phyloP scores from a whole-genome alignment of 352 stramenopile species.

The Phytopythium vexans region DNA sequence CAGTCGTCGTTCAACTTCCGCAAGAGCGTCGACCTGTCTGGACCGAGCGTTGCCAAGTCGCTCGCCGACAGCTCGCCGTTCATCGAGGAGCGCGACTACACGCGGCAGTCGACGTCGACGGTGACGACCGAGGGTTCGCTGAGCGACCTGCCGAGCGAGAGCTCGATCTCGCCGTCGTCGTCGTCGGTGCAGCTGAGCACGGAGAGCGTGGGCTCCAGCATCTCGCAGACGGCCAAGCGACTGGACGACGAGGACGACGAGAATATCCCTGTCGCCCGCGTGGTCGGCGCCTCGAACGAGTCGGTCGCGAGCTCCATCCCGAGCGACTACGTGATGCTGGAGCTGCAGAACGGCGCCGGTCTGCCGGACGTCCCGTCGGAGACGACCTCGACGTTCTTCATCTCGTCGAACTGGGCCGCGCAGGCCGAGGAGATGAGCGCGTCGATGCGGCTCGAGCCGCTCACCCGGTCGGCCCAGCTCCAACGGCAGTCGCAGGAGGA shows the following conservation, averaged over 20 bases:
- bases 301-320: constrained; percentile 25
- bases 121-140: constrained; percentile 1
- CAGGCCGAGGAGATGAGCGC: constrained; percentile 77
- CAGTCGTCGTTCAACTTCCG: constrained; percentile 59
- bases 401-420: constrained; percentile 76
- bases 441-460: constrained; percentile 43
- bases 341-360: constrained; percentile 65
- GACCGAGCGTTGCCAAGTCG: constrained; percentile 6
- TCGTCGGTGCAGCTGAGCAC: neutral
- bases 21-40: constrained; percentile 19
- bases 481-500: constrained; percentile 10
- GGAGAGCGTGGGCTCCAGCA: neutral
- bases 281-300: constrained; percentile 35
- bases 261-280: constrained; percentile 51
- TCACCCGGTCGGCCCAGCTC: constrained; percentile 12
- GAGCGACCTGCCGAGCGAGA: constrained; percentile 1
- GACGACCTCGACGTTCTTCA: constrained; percentile 70
- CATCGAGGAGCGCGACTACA: constrained; percentile 55
- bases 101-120: constrained; percentile 12
- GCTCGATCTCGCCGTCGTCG: neutral
- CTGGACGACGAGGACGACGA: constrained; percentile 11
- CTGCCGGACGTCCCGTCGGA: constrained; percentile 30
- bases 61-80: constrained; percentile 44
- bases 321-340: constrained; percentile 82
- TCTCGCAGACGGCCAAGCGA: neutral